phyloP scores from a whole-genome alignment of 495 filamentous ascomycete genomes.

The Neohortaea acidophila region DNA sequence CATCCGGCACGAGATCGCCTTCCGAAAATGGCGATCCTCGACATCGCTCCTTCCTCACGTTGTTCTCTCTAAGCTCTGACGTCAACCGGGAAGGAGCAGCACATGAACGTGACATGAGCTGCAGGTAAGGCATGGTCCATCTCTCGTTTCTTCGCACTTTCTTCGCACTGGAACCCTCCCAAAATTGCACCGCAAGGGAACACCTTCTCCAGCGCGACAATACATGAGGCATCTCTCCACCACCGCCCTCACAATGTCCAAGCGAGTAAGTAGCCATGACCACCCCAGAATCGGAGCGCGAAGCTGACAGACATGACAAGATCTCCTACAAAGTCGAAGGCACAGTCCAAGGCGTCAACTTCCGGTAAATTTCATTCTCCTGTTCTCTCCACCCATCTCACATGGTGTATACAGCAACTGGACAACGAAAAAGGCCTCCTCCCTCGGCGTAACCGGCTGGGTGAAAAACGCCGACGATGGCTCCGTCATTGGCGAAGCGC shows the following conservation, averaged over 20 bases:
- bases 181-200: too few relatives aligned
- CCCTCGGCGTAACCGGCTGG: slow-evolving; percentile 57
- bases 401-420: slow-evolving; percentile 42
- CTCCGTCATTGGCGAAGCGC: slow-evolving; percentile 79
- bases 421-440: slow-evolving; percentile 50
- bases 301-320: slow-evolving; percentile 8
- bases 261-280: slow-evolving; percentile 9
- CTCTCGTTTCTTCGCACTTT: too few relatives aligned
- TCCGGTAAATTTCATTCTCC: slow-evolving; percentile 36
- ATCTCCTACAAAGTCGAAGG: slow-evolving; percentile 27
- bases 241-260: slow-evolving; percentile 15
- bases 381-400: background rate
- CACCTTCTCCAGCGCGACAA: too few relatives aligned
- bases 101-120: too few relatives aligned
- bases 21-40: too few relatives aligned
- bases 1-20: too few relatives aligned
- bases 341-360: slow-evolving; percentile 44
- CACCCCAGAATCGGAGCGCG: background rate
- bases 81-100: too few relatives aligned
- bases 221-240: slow-evolving; percentile 14
- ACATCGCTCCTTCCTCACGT: too few relatives aligned
- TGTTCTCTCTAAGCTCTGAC: too few relatives aligned
- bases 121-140: too few relatives aligned
- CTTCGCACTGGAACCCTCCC: too few relatives aligned
- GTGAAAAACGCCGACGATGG: slow-evolving; percentile 62